Conservation (phyloP, 352 stramenopile genomes). For the Poterioochromonas sp. region DNA sequence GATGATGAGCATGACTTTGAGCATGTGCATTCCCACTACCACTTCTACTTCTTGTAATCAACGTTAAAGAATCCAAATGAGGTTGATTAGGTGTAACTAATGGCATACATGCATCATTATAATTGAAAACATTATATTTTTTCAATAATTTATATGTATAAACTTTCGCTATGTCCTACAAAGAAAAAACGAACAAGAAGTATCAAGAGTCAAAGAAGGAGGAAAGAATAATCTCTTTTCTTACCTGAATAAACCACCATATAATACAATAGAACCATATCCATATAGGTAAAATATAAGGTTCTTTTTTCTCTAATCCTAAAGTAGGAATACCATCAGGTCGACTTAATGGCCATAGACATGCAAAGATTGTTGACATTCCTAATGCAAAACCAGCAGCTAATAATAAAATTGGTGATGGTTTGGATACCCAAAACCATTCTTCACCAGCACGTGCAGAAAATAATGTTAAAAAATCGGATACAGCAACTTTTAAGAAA, state of each 20-base stretch:
- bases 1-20: too few species aligned
- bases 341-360: neutral
- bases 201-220: slow-evolving; percentile 42
- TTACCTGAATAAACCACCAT: slow-evolving; percentile 25
- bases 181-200: neutral
- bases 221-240: slow-evolving; percentile 81
- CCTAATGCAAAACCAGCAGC: slow-evolving; percentile 43
- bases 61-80: too few species aligned
- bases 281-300: neutral
- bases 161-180: slow-evolving; percentile 46
- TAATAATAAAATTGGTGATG: slow-evolving; percentile 58
- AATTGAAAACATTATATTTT: slow-evolving; percentile 22
- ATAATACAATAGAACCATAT: slow-evolving; percentile 26
- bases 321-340: neutral
- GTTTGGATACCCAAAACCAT: slow-evolving; percentile 67
- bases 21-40: too few species aligned
- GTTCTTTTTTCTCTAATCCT: neutral
- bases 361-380: neutral
- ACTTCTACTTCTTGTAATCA: too few species aligned
- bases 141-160: slow-evolving; percentile 26
- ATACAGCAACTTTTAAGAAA: slow-evolving; percentile 85
- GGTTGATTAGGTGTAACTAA: too few species aligned
- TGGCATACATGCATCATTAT: slow-evolving; percentile 27
- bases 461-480: slow-evolving; percentile 83
- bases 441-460: slow-evolving; percentile 60